Percentiles rank a stretch among this genome's conserved stretches.
Evolutionary conservation across 2,329 filamentous ascomycete genomes (phyloP).

Genomic region (Beauveria sp.): DNA sequence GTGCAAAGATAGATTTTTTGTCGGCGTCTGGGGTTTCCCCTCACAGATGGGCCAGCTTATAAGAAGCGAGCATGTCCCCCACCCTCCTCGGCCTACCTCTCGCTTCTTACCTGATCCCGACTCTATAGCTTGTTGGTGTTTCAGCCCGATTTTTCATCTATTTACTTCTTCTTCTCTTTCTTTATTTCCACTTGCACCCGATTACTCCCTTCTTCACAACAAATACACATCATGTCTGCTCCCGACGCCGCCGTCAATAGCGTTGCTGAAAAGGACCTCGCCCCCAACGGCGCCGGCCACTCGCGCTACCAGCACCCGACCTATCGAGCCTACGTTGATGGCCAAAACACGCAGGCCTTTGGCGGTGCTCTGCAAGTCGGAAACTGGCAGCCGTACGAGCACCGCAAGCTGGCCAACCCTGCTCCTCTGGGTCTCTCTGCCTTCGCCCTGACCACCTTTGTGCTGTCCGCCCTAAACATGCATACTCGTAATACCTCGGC

Average conservation of each 20-base stretch:
- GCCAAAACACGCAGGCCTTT: conserved; percentile 40
- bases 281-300: conserved; percentile 12
- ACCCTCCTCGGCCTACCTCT: background rate
- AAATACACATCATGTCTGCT: conserved; percentile 6
- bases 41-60: background rate
- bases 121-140: background rate
- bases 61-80: conserved; percentile 1
- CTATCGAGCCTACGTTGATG: background rate
- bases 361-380: conserved; percentile 69
- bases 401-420: conserved; percentile 72
- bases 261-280: conserved; percentile 15
- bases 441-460: conserved; percentile 78
- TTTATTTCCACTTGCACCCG: too few relatives aligned
- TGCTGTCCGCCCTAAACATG: conserved; percentile 69
- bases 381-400: conserved; percentile 53
- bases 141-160: background rate
- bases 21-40: background rate
- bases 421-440: conserved; percentile 69
- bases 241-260: conserved; percentile 1
- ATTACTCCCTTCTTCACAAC: background rate
- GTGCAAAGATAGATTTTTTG: background rate
- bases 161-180: too few relatives aligned
- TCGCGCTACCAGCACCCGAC: conserved; percentile 9
- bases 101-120: background rate
- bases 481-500: conserved; percentile 48